These are phyloP conservation scores for Neofusicoccum kwambonambiense DNA, from an alignment of 2,329 filamentous ascomycete genomes.

Conservation along the genomic window DNA sequence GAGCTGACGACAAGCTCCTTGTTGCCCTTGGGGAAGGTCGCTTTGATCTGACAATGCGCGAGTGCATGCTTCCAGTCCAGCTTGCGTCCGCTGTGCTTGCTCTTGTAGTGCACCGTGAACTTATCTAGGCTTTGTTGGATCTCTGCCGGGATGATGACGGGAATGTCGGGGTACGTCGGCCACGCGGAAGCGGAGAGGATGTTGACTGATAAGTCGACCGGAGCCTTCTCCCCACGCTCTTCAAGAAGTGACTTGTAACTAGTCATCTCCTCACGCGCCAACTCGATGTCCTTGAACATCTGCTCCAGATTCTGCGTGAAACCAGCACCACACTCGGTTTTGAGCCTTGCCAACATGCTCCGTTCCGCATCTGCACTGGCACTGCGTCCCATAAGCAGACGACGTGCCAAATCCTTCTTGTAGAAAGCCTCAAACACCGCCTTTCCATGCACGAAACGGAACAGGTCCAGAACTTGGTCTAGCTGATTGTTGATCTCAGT, in stretches of 20 bases:
- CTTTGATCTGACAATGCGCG: conserved; percentile 85
- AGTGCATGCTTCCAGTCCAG: conserved; percentile 90
- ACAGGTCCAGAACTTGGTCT: conserved; percentile 88
- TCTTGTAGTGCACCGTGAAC: conserved; percentile 84
- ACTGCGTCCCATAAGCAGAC: conserved; percentile 86
- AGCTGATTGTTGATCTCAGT: conserved; percentile 88
- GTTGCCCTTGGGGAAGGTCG: conserved; percentile 71
- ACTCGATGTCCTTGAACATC: conserved; percentile 98
- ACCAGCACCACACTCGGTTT: conserved; percentile 81
- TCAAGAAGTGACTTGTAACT: conserved; percentile 72
- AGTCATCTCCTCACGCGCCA: conserved; percentile 89
- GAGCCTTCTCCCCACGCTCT: conserved; percentile 56
- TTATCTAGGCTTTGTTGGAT: conserved; percentile 74
- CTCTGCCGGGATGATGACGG: conserved; percentile 71
- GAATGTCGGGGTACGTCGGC: conserved; percentile 82
- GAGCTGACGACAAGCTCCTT: conserved; percentile 91
- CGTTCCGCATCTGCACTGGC: conserved; percentile 93
- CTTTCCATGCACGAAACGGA: conserved; percentile 95
- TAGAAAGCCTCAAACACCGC: conserved; percentile 99
- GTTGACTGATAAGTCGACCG: conserved; percentile 77
- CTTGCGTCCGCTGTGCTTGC: conserved; percentile 83
- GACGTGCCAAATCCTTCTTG: conserved; percentile 91
- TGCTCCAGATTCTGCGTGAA: conserved; percentile 98
- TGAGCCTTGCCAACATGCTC: conserved; percentile 89
- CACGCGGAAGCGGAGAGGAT: conserved; percentile 89